phyloP scores from a whole-genome alignment of 2,329 filamentous ascomycete species.

The Pseudogymnoascus sp. region DNA sequence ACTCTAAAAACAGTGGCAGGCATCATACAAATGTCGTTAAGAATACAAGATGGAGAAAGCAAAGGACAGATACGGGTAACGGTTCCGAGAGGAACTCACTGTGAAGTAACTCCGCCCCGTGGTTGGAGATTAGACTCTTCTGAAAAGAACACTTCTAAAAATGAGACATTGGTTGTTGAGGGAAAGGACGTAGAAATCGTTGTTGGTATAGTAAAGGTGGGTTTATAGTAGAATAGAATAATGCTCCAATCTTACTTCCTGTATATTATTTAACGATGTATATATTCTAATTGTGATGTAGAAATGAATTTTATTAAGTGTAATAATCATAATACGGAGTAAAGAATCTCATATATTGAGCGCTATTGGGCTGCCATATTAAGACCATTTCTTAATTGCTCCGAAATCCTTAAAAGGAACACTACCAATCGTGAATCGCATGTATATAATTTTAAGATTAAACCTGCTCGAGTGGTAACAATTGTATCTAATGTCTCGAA shows the following conservation, averaged over 20 bases:
- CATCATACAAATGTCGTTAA: constrained; percentile 12
- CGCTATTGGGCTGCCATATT: background rate
- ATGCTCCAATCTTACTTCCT: background rate
- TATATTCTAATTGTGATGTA: background rate
- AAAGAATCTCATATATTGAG: background rate
- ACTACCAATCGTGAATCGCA: background rate
- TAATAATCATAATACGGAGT: background rate
- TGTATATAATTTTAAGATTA: background rate
- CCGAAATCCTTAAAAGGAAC: background rate
- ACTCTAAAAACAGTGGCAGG: constrained; percentile 12
- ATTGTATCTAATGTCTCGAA: background rate
- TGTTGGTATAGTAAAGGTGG: background rate
- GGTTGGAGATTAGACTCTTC: background rate
- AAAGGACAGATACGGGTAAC: constrained; percentile 12
- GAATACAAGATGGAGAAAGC: constrained; percentile 11
- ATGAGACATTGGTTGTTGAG: background rate
- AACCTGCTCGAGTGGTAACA: background rate
- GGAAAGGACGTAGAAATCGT: background rate
- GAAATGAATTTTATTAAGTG: background rate
- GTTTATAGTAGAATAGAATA: background rate
- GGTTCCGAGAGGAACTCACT: constrained; percentile 13
- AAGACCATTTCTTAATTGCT: background rate
- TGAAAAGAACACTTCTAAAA: background rate
- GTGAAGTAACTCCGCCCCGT: background rate
- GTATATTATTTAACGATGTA: background rate